Base-by-base conservation (phyloP, 2,329 filamentous ascomycete species). In the Calonectria multiphialidica region DNA sequence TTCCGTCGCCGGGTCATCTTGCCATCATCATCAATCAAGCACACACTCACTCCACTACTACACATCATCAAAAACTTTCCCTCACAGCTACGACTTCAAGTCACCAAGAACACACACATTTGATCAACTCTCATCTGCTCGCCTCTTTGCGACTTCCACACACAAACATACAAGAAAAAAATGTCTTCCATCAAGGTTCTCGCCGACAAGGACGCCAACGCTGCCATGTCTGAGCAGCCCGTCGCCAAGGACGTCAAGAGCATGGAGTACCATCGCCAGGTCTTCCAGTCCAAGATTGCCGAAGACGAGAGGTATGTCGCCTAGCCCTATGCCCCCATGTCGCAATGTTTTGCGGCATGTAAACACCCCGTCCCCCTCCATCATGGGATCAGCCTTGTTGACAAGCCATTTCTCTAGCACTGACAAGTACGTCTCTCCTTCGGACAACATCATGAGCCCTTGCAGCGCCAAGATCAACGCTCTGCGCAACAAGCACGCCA, bases 401-500 rank as follows among this genome's bases (percentile, higher is more conserved):
- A 80, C 72, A 42, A 3, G 40, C 50, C 33, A 55, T 12, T n/a
- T n/a, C 49, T 23, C 65, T 76, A 85, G 86, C 64, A 79, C 83
- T 55, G 86, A 88, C 78, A 86, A 89, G 76, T 96, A 96, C 85
- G 88, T 96, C 82, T 96, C 93, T 21, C 95, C 95, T 3, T 96
- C 94, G n/a, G 95, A 97, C 84, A 92, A 91, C 84, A 96, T 97
- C 87, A 94, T 95, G 92, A 95, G 93, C 79, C 95, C 95, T 42
- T 95, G 94, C 84, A 94, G 93, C 21, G 93, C 94, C 83, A 97
- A 97, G 89, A 90, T 97, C 79, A 93, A 89, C 75, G 93, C 93
- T 47, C 91, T 96, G 84, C 93, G 94, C 85, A 94, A 91, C 86
- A 95, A 95, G 87, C 93, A 95, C 80, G 92, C 92, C 74, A 90